phyloP scores from a whole-genome alignment of 2,329 filamentous ascomycete genomes.

The Colletotrichum lupini region DNA sequence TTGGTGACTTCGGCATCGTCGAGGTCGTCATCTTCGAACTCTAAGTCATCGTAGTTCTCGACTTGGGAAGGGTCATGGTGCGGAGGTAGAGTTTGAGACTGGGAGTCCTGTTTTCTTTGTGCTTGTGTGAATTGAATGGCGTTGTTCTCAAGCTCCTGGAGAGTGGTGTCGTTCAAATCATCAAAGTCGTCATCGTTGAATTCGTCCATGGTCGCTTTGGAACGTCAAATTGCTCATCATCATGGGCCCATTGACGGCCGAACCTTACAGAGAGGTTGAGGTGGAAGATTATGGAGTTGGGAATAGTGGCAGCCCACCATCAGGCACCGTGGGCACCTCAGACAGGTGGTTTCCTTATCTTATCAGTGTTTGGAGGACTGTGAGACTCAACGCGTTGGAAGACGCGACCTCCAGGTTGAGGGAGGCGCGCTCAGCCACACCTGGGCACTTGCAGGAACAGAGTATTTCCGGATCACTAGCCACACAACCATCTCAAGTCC shows the following conservation, averaged over 20 bases:
- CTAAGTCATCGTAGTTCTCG: constrained; percentile 51
- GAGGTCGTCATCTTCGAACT: constrained; percentile 66
- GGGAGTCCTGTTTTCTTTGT: constrained; percentile 43
- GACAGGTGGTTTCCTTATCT: constrained; percentile 27
- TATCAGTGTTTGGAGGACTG: constrained; percentile 4
- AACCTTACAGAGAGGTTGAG: not conserved
- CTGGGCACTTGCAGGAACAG: not conserved
- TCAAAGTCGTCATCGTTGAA: constrained; percentile 75
- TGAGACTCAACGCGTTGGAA: not conserved
- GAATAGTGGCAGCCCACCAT: constrained; percentile 21
- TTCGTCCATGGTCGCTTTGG: constrained; percentile 57
- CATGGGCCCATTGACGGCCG: not conserved
- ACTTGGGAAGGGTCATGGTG: constrained; percentile 39
- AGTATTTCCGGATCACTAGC: not conserved
- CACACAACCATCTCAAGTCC: not conserved
- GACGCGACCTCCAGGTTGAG: not conserved
- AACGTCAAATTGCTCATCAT: not conserved
- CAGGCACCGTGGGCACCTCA: not conserved
- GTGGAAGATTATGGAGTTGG: not conserved
- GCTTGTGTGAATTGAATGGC: constrained; percentile 71
- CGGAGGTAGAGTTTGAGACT: constrained; percentile 20
- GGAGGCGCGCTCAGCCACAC: not conserved
- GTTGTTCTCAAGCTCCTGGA: constrained; percentile 72
- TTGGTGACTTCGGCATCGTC: constrained; percentile 68
- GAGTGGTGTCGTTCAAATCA: constrained; percentile 64